Percentiles rank a stretch among this genome's conserved stretches.
Evolutionary conservation across 1,139 yeast species (phyloP).

Genomic region (Saccharomyces pastorianus): DNA sequence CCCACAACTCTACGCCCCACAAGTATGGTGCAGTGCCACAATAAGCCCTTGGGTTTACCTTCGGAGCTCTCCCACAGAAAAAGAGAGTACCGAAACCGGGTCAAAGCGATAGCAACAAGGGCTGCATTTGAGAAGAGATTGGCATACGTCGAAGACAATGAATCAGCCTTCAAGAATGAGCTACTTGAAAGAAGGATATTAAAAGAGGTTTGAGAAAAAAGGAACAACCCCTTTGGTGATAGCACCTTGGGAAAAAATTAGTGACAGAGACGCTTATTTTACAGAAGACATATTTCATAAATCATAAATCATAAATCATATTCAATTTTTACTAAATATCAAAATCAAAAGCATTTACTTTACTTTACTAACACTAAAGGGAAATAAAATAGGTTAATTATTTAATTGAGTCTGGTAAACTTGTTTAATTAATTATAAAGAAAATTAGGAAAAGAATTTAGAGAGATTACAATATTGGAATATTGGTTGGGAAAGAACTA

Average conservation of each 20-base stretch:
- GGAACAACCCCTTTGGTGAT: background rate
- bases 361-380: too few relatives aligned
- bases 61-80: slow-evolving; percentile 10
- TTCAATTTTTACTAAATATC: background rate
- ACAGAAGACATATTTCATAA: background rate
- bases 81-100: slow-evolving; percentile 14
- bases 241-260: background rate
- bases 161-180: slow-evolving; percentile 17
- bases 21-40: background rate
- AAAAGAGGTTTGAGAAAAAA: background rate
- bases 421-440: background rate
- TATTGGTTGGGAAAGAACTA: background rate
- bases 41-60: background rate
- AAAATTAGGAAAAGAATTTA: too few relatives aligned
- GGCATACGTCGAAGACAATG: slow-evolving; percentile 21
- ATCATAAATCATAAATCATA: background rate
- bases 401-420: background rate
- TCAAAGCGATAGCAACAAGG: slow-evolving; percentile 19
- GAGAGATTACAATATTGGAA: background rate
- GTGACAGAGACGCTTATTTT: too few relatives aligned
- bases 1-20: slow-evolving; percentile 10
- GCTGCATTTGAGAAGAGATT: slow-evolving; percentile 19
- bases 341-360: too few relatives aligned
- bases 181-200: slow-evolving; percentile 12
- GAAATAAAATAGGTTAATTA: background rate